These are phyloP conservation scores for Chlamydomonas schloesseri DNA, from an alignment of 139 green algal species.

Conservation along the genomic window DNA sequence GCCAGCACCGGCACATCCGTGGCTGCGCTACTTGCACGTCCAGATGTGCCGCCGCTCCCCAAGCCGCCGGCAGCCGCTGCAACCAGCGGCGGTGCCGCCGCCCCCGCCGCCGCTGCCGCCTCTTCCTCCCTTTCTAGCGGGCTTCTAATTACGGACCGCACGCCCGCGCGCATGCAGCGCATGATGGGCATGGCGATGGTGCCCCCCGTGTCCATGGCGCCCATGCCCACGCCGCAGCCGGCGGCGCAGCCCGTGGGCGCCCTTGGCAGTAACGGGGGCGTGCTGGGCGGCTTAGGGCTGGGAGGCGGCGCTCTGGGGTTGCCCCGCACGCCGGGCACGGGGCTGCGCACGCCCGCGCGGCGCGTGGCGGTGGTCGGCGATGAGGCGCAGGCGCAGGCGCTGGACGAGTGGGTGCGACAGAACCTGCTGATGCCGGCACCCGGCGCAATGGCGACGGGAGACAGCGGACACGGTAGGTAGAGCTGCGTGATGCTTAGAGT, in stretches of 20 bases:
- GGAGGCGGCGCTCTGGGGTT: not conserved
- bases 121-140: too few relatives aligned
- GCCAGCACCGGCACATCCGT: too few relatives aligned
- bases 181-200: not conserved
- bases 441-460: too few relatives aligned
- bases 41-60: too few relatives aligned
- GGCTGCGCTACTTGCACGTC: too few relatives aligned
- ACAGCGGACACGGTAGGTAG: too few relatives aligned
- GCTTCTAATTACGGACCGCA: not conserved
- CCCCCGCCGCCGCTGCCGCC: too few relatives aligned
- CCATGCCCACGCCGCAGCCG: too few relatives aligned
- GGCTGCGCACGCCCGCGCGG: conserved; percentile 18
- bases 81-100: not conserved
- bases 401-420: conserved; percentile 28
- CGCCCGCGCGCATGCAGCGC: not conserved
- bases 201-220: not conserved
- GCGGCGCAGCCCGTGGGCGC: too few relatives aligned
- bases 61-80: not conserved
- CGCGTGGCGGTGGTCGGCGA: conserved; percentile 14
- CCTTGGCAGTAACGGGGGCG: too few relatives aligned
- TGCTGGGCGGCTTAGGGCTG: too few relatives aligned
- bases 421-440: not conserved
- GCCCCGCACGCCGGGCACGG: conserved; percentile 8
- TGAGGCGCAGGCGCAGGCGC: conserved; percentile 12
- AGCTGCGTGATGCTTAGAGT: too few relatives aligned